Evolutionary conservation across 306 rosid species (phyloP), one percentile per base, ranked within the genome.

Genomic region (Vigna angularis): DNA sequence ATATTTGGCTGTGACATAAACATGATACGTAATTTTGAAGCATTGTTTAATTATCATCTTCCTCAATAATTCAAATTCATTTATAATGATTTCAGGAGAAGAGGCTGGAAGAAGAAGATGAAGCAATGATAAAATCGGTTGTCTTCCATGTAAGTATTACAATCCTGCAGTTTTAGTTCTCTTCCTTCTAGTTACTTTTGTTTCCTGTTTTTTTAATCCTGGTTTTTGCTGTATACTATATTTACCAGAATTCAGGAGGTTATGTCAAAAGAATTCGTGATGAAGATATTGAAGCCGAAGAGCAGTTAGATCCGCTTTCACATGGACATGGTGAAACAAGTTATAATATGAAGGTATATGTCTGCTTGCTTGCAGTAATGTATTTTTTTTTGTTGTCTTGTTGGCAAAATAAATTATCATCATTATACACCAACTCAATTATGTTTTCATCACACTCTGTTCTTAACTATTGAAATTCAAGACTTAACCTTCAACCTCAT

Each of bases 51-150:
- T 30, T 61, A 61, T 30, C 68, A 15, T 30, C 13, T 36, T n/a
- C 48, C 16, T 58, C 3, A 59, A 75, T 42, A 53, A 28, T 72
- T 77, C 18, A 13, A 63, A 15, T 62, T 61, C 34, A 73, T 26
- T 56, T 47, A 34, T 38, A 76, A 32, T 85, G 62, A 10, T 84
- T 48, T 71, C 85, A 94, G 97, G 93, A 89, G 81, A 85, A 87
- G 81, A 88, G 81, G 71, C 66, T 92, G 28, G 98, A 92, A 78
- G 95, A 92, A 79, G 97, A 90, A 81, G 98, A 94, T 81, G 97
- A 94, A 87, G 93, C 92, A 2, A 56, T 91, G 68, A 76, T 94
- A 82, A 94, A 85, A 76, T 87, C 98, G 42, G 75, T 92, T 36
- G 78, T 93, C 66, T 89, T 86, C 57, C 73, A 83, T 45, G 98